Evolutionary conservation across 805 yeast genomes (phyloP).

Genomic region (Pichia nakasei): DNA sequence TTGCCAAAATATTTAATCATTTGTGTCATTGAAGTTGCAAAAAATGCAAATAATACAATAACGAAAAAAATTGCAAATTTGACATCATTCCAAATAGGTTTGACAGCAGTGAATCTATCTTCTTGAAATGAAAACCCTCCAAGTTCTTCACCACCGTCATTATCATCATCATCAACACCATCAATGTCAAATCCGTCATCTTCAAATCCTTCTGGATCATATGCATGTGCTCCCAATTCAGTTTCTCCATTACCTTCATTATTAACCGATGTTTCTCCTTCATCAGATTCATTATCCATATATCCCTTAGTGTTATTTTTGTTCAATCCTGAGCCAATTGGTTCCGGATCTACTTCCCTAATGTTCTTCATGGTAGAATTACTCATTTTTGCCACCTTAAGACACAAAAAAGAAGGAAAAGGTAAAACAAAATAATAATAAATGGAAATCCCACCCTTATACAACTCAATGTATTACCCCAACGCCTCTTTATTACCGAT

Average conservation of each 20-base stretch:
- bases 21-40: constrained; percentile 5
- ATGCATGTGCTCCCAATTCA: constrained; percentile 3
- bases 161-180: neutral
- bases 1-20: constrained; percentile 4
- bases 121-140: constrained; percentile 24
- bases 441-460: too few species aligned
- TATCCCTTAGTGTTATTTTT: neutral
- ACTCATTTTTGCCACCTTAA: neutral
- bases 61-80: constrained; percentile 42
- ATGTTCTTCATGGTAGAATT: neutral
- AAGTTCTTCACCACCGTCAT: neutral
- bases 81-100: constrained; percentile 62
- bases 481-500: too few species aligned
- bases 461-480: too few species aligned
- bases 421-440: too few species aligned
- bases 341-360: neutral
- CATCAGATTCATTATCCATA: neutral
- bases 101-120: constrained; percentile 57
- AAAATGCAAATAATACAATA: constrained; percentile 1
- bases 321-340: neutral
- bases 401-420: too few species aligned
- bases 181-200: constrained; percentile 1
- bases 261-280: neutral
- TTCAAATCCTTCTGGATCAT: constrained; percentile 1
- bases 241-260: neutral